These are phyloP conservation scores for Thalassiosira hispida DNA, from an alignment of 352 stramenopile species.

Conservation along the genomic window DNA sequence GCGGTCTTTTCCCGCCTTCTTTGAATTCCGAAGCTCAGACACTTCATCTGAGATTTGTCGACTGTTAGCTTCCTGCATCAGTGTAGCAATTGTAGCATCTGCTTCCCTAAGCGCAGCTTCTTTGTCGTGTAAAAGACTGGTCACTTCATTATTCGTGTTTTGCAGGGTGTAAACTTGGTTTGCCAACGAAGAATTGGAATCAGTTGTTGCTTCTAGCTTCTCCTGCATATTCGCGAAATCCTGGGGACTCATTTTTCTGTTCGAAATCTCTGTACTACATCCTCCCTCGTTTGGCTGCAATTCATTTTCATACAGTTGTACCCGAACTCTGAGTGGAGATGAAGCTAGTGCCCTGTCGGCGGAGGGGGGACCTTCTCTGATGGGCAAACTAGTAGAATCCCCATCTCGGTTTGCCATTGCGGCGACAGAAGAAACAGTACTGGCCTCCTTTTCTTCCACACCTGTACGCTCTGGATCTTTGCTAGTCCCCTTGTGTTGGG, in stretches of 20 bases:
- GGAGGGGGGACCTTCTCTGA: neutral
- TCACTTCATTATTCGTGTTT: neutral
- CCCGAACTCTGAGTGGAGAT: neutral
- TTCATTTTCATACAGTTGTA: conserved; percentile 14
- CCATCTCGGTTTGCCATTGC: too few relatives aligned
- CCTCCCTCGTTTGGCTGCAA: neutral
- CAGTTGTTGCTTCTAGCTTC: neutral
- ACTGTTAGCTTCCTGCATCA: neutral
- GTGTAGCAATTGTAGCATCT: conserved; percentile 3
- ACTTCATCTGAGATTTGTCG: conserved; percentile 13
- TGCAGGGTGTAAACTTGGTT: conserved; percentile 6
- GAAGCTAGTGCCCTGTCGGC: neutral
- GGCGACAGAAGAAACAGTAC: neutral
- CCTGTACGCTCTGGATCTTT: too few relatives aligned
- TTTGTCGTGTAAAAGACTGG: conserved; percentile 1
- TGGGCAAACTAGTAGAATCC: neutral
- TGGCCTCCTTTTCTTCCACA: neutral
- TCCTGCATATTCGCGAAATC: neutral
- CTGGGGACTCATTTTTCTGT: conserved; percentile 4
- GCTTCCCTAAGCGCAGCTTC: conserved; percentile 8
- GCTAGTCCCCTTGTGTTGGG: neutral
- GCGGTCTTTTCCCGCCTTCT: neutral
- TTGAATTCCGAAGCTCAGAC: neutral
- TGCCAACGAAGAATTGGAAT: conserved; percentile 1
- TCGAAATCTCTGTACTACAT: neutral